phyloP scores from a whole-genome alignment of 2,329 filamentous ascomycete species.

The Sphaerulina musiva region DNA sequence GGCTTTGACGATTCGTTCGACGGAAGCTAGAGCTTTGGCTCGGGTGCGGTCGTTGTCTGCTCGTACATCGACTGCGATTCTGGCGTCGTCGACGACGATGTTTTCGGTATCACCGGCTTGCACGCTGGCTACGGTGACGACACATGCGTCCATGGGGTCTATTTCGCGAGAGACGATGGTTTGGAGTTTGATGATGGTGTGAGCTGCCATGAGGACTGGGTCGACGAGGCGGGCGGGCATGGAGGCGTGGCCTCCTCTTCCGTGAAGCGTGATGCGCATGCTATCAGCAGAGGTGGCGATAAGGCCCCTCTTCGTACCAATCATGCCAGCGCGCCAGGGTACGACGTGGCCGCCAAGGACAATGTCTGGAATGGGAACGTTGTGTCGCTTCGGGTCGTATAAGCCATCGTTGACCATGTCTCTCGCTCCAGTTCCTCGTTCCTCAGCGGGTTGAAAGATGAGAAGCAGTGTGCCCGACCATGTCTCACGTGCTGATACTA shows the following conservation, averaged over 20 bases:
- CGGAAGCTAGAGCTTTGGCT: constrained; percentile 41
- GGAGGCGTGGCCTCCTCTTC: constrained; percentile 53
- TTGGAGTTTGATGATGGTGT: constrained; percentile 53
- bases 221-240: constrained; percentile 53
- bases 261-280: constrained; percentile 48
- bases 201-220: constrained; percentile 52
- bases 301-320: constrained; percentile 40
- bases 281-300: constrained; percentile 40
- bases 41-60: constrained; percentile 43
- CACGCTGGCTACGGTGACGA: constrained; percentile 54
- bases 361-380: constrained; percentile 51
- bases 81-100: constrained; percentile 51
- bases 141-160: constrained; percentile 48
- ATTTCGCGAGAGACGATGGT: constrained; percentile 53
- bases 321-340: constrained; percentile 36
- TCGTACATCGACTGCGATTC: constrained; percentile 51
- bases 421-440: constrained; percentile 56
- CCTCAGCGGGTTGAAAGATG: constrained; percentile 63
- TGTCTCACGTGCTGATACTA: constrained; percentile 39
- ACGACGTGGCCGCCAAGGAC: constrained; percentile 54
- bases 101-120: constrained; percentile 56
- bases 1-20: constrained; percentile 50
- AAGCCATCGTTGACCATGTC: constrained; percentile 57
- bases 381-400: constrained; percentile 39
- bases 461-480: constrained; percentile 61